A percentile compares a stretch with the other conserved stretches of the same genome.
phyloP scores from a whole-genome alignment of 2,329 filamentous ascomycete species.

The Pestalotiopsis sp. region DNA sequence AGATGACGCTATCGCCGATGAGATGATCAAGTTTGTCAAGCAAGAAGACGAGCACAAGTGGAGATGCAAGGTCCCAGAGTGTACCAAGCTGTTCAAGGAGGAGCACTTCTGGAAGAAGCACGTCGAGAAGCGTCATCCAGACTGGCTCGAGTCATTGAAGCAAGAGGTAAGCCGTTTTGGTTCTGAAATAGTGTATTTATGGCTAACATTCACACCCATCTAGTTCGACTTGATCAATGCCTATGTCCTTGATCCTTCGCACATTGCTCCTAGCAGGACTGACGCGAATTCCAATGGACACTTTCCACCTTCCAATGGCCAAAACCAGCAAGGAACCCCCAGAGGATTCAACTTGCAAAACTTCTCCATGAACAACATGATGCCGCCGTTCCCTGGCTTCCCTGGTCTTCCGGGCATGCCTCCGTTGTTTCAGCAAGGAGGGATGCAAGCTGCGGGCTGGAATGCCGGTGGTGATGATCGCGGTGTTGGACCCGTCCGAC shows the following conservation, averaged over 20 bases:
- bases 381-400: conserved; percentile 62
- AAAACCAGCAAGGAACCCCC: conserved; percentile 80
- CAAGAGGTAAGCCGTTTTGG: conserved; percentile 70
- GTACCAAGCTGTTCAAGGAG: conserved; percentile 95
- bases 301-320: conserved; percentile 79
- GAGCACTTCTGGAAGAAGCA: conserved; percentile 98
- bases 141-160: conserved; percentile 81
- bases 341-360: conserved; percentile 87
- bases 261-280: conserved; percentile 89
- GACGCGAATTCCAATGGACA: conserved; percentile 96
- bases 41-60: conserved; percentile 98
- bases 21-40: conserved; percentile 85
- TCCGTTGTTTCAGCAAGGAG: conserved; percentile 47
- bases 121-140: conserved; percentile 89
- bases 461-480: conserved; percentile 53
- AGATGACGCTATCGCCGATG: conserved; percentile 85
- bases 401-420: conserved; percentile 58
- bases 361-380: conserved; percentile 62
- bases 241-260: conserved; percentile 91
- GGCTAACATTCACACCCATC: not conserved
- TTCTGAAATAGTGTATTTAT: not conserved
- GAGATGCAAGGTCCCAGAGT: conserved; percentile 94
- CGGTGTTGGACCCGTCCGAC: conserved; percentile 66
- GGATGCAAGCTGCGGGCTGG: conserved; percentile 48
- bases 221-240: conserved; percentile 89